Conservation (phyloP, 1,284 basidiomycete species). For the Sanghuangporus weigelae region DNA sequence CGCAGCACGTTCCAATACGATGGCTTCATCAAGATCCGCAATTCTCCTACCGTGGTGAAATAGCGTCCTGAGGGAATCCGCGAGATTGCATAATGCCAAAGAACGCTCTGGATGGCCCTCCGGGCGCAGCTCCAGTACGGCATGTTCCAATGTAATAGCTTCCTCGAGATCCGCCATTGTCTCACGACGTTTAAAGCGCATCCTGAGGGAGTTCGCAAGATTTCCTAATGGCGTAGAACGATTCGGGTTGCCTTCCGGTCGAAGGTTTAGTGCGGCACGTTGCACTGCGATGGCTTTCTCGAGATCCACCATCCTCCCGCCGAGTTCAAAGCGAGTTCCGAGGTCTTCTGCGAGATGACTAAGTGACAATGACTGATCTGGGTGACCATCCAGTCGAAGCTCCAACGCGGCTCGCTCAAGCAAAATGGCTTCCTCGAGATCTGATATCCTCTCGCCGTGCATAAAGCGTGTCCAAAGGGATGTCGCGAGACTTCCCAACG, state of each 20-base stretch:
- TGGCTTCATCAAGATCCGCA: background rate
- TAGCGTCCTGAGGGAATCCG: background rate
- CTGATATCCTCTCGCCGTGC: too few species aligned
- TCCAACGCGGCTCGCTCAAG: background rate
- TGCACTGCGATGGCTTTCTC: background rate
- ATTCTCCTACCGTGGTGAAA: background rate
- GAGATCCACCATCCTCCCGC: slow-evolving; percentile 19
- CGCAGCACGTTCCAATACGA: background rate
- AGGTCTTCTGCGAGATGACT: background rate
- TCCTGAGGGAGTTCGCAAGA: background rate
- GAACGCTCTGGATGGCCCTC: background rate
- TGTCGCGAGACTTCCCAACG: too few species aligned
- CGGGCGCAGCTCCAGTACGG: background rate
- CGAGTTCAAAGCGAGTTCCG: slow-evolving; percentile 8
- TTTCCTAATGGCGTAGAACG: background rate
- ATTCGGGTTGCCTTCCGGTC: background rate
- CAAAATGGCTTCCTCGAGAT: too few species aligned
- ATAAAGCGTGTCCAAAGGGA: too few species aligned
- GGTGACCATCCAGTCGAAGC: background rate
- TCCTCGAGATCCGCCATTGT: background rate
- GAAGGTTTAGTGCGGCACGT: background rate
- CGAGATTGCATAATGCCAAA: background rate
- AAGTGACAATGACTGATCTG: background rate
- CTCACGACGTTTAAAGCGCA: background rate
- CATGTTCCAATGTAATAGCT: background rate